phyloP scores from a whole-genome alignment of 2,329 filamentous ascomycete genomes.

The Epichloe gansuensis region DNA sequence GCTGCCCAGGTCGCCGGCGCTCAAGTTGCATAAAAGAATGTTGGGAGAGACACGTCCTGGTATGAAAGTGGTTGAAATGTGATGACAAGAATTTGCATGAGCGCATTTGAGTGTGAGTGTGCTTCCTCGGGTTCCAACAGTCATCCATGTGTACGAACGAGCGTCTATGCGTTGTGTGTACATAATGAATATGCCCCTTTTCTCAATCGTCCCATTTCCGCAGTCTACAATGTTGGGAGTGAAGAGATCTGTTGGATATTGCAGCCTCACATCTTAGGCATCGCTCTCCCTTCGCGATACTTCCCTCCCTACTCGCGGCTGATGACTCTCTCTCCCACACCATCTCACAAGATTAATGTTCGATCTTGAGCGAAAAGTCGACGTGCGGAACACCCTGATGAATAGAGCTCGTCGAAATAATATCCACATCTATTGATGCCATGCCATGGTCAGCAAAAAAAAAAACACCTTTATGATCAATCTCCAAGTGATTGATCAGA shows the following conservation, averaged over 20 bases:
- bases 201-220: no score
- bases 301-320: no score
- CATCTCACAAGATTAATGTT: slow-evolving; percentile 16
- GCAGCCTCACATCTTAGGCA: no score
- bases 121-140: background rate
- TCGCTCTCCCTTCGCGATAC: no score
- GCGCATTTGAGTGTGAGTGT: background rate
- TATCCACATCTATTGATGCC: slow-evolving; percentile 60
- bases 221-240: background rate
- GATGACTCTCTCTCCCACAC: no score
- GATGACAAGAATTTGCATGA: background rate
- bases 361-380: slow-evolving; percentile 91
- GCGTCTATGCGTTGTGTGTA: background rate
- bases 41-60: background rate
- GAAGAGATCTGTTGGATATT: background rate
- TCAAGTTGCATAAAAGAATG: slow-evolving; percentile 5
- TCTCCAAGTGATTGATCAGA: no score
- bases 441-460: background rate
- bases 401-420: slow-evolving; percentile 91
- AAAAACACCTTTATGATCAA: no score
- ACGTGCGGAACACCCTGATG: slow-evolving; percentile 91
- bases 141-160: background rate
- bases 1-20: slow-evolving; percentile 11
- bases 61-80: background rate
- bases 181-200: no score